These are phyloP conservation scores for Coniferiporia weirii DNA, from an alignment of 1,284 basidiomycete genomes.

Conservation along the genomic window DNA sequence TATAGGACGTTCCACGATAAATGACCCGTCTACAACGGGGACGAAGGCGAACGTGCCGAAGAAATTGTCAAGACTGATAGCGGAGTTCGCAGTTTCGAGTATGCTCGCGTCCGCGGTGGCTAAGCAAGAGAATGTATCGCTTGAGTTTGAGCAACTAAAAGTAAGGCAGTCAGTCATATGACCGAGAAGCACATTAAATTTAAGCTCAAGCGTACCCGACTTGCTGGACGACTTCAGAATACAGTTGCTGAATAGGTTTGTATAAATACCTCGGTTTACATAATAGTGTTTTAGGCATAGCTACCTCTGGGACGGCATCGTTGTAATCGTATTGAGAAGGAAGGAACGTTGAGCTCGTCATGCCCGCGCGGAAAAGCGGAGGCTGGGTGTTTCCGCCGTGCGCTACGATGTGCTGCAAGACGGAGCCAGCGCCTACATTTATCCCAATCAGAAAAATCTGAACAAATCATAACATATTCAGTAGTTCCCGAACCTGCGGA, in stretches of 20 bases:
- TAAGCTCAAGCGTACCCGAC: neutral
- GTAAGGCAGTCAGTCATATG: neutral
- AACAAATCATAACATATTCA: neutral
- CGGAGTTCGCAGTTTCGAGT: constrained; percentile 32
- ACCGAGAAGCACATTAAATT: too few relatives aligned
- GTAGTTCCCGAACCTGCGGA: constrained; percentile 25
- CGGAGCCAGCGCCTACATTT: constrained; percentile 21
- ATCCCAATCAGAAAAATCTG: neutral
- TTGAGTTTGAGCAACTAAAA: constrained; percentile 31
- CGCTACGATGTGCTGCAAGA: constrained; percentile 21
- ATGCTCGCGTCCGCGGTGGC: constrained; percentile 26
- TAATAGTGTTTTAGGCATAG: neutral
- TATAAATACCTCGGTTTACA: neutral
- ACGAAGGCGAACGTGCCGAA: constrained; percentile 38
- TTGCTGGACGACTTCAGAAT: neutral
- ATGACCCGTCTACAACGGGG: constrained; percentile 40
- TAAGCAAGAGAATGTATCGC: constrained; percentile 34
- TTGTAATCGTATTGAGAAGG: constrained; percentile 21
- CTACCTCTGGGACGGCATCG: constrained; percentile 19
- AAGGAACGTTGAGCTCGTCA: constrained; percentile 20
- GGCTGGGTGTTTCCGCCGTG: constrained; percentile 20
- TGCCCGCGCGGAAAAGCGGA: constrained; percentile 19
- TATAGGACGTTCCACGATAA: constrained; percentile 40
- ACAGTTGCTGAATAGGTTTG: neutral
- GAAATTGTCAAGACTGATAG: constrained; percentile 32